Base-by-base conservation (phyloP, 225 moss, liverwort and hornwort genomes). In the Pseudisothecium myosuroides region DNA sequence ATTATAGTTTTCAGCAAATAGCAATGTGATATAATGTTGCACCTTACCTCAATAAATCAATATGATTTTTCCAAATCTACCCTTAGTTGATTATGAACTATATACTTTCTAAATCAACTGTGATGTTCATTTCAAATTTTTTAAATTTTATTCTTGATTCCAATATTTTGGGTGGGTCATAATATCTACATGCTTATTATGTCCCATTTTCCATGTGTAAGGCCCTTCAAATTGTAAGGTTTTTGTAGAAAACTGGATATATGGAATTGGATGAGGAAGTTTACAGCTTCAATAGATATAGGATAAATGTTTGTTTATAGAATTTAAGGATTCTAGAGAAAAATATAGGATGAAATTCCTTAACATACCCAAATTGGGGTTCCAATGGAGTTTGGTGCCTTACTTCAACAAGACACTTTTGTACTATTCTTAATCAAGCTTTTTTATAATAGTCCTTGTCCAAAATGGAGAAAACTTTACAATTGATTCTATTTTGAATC, bases 191-290 rank as follows among this genome's bases (percentile, higher is more conserved):
- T 0, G 1, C 19, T 19, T 4, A 39, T 68, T 23, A 4, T 22
- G 12, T 22, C 7, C 21, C n/a, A 67, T 39, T 39, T 69, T 2
- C 2, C 24, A 39, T 69, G 0, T 14, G 13, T 69, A 23, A 39
- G 7, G 4, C 69, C 10, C 29, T 74, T 47, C 4, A 1, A 31
- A 18, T 74, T 74, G 47, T 0, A 47, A 0, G 18, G 3, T 16
- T 11, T 10, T 31, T 18, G 18, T 31, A 0, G 18, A 29, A 47
- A 11, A 11, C 0, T 0, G 0, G 3, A 47, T 31, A 26, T 4
- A 29, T 11, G 2, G 13, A 41, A 11, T 45, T 73, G 10, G 7
- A 47, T 75, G 12, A 50, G 2, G 32, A 50, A 18, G 7, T 50
- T 47, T 2, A 5, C 52, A 34, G 52, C 32, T 50, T 76, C 21